A percentile compares a stretch with the other conserved stretches of the same genome.
Evolutionary conservation across 2,329 filamentous ascomycete genomes (phyloP).

Genomic region (Aureobasidium uvarum): DNA sequence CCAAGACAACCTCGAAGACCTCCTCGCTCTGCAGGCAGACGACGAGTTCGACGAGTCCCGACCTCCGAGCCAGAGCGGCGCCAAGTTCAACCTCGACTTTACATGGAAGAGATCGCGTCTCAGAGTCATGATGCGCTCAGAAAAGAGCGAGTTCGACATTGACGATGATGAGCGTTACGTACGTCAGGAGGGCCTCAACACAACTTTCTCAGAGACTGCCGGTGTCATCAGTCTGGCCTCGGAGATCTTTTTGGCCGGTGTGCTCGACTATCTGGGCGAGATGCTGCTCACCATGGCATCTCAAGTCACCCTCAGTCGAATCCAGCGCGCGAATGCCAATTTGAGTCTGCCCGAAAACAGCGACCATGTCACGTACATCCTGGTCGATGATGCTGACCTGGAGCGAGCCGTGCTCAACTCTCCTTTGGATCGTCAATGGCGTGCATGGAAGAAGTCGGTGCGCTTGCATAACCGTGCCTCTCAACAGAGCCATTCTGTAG

Average conservation of each 20-base stretch:
- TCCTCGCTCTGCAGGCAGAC: conserved; percentile 70
- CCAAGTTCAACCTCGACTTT: conserved; percentile 83
- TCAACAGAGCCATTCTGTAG: neutral
- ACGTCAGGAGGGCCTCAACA: conserved; percentile 71
- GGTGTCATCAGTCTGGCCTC: conserved; percentile 77
- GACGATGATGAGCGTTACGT: conserved; percentile 92
- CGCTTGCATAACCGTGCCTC: conserved; percentile 42
- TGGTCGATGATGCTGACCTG: conserved; percentile 90
- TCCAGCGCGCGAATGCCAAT: conserved; percentile 38
- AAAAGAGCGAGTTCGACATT: conserved; percentile 94
- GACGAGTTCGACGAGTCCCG: conserved; percentile 60
- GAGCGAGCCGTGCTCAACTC: conserved; percentile 89
- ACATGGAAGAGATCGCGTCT: conserved; percentile 92
- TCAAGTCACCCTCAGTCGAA: conserved; percentile 73
- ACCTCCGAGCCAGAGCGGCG: conserved; percentile 33
- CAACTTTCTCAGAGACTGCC: conserved; percentile 50
- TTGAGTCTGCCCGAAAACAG: neutral
- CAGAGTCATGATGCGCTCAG: conserved; percentile 97
- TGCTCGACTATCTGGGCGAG: conserved; percentile 91
- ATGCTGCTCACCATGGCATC: conserved; percentile 84
- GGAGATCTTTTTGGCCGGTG: conserved; percentile 92
- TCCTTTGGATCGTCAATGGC: conserved; percentile 85
- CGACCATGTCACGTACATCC: conserved; percentile 47
- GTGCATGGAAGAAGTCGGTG: conserved; percentile 88
- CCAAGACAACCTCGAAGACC: conserved; percentile 83